Evolutionary conservation across 805 yeast species (phyloP).

Genomic region (Candida sithepensis): DNA sequence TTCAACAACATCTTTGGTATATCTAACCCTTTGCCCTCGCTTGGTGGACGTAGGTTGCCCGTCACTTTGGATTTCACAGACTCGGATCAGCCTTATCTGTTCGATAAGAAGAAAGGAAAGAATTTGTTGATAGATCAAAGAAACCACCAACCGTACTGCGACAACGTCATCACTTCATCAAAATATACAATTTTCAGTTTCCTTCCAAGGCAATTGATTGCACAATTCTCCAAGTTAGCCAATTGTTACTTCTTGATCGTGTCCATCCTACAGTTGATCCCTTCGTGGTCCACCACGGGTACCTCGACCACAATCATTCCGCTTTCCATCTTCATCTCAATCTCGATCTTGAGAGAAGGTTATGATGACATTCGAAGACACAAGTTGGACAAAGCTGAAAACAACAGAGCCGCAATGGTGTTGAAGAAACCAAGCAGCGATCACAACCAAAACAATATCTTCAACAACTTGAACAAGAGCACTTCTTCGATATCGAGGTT

Average conservation of each 20-base stretch:
- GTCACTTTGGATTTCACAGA: constrained; percentile 42
- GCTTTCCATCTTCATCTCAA: constrained; percentile 75
- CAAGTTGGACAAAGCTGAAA: constrained; percentile 79
- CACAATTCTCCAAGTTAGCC: constrained; percentile 91
- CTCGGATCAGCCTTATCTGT: constrained; percentile 27
- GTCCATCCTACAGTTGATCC: constrained; percentile 92
- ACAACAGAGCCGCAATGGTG: constrained; percentile 49
- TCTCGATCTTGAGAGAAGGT: constrained; percentile 90
- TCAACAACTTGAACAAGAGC: constrained; percentile 21
- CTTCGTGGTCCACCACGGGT: constrained; percentile 97
- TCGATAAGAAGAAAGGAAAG: constrained; percentile 24
- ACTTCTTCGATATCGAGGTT: constrained; percentile 27
- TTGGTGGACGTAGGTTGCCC: constrained; percentile 76
- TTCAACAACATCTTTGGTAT: constrained; percentile 41
- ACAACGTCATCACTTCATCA: constrained; percentile 79
- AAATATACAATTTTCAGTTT: constrained; percentile 79
- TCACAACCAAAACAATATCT: constrained; percentile 2
- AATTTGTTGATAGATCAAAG: constrained; percentile 65
- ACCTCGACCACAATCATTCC: constrained; percentile 93
- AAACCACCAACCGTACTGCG: constrained; percentile 52
- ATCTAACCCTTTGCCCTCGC: constrained; percentile 47
- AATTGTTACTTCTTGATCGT: constrained; percentile 86
- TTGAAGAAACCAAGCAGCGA: constrained; percentile 21
- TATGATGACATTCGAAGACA: constrained; percentile 91
- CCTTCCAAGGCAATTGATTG: constrained; percentile 81